These are phyloP conservation scores for Auxenochlorella pyrenoidosa DNA, from an alignment of 139 green algal genomes.

Conservation along the genomic window DNA sequence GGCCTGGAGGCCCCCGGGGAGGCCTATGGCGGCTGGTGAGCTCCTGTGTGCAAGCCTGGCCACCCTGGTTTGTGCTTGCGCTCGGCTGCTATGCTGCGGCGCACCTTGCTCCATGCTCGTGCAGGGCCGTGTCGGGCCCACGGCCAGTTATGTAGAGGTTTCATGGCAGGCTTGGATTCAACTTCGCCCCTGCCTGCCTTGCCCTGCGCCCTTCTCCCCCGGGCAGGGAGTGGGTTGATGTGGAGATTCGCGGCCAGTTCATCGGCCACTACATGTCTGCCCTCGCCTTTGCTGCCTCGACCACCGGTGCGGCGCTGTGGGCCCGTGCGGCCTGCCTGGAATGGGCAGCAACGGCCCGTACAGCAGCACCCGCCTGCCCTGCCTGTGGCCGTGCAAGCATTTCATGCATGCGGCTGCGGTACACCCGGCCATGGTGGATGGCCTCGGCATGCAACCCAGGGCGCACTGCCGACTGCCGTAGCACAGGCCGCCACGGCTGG, in stretches of 20 bases:
- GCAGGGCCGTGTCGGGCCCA: no score
- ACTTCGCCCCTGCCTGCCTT: neutral
- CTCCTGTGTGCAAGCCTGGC: no score
- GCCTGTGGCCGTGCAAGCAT: neutral
- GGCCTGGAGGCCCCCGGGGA: no score
- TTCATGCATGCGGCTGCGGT: neutral
- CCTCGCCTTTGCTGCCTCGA: conserved; percentile 42
- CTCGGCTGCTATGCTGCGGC: no score
- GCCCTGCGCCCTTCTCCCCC: neutral
- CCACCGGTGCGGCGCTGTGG: conserved; percentile 51
- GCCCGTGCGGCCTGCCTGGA: neutral
- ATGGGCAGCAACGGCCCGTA: neutral
- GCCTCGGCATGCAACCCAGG: neutral
- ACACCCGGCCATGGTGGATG: neutral
- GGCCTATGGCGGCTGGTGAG: no score
- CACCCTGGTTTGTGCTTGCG: no score
- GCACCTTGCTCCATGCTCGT: no score
- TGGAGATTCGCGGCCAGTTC: conserved; percentile 71
- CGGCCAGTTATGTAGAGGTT: no score
- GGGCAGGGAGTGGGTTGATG: neutral
- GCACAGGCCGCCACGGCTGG: no score
- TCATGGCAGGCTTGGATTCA: no score
- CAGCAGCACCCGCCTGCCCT: neutral
- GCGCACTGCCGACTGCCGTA: neutral
- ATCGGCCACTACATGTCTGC: conserved; percentile 75